Evolutionary conservation across 345 rosid genomes (phyloP), one percentile per base, ranked within the genome.

Genomic region (Physaria fendleri): DNA sequence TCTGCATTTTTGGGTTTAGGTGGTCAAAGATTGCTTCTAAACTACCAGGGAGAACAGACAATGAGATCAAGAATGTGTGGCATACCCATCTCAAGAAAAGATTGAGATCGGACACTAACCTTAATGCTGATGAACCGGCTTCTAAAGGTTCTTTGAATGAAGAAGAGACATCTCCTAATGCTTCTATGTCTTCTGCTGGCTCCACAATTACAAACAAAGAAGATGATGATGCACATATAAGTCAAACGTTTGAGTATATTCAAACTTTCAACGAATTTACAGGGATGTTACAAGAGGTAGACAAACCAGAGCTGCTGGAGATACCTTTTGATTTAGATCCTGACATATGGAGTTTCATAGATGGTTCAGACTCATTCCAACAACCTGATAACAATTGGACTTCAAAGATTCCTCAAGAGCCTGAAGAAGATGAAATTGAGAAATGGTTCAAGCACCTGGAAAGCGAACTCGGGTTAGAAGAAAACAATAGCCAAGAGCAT

Each of bases 301-400:
- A 78, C 73, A 78, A 84, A 51, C 92, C 89, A 13, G 81, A 79
- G 25, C 47, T 60, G 16, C 14, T 54, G 9, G 66, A 64, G 32
- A 78, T 84, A 51, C 83, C 85, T 7, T 77, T 79, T 8, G 86
- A 82, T 59, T 39, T 73, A 2, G 90, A 80, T 68, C 47, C 38
- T 2, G 95, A 90, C 22, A 77, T 85, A 30, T 87, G 97, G 97
- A 64, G 71, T 63, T 78, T 76, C 84, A 22, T 85, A 4, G 84
- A 87, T 50, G 67, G 62, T 66, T 67, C 79, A 56, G 78, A 43
- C 11, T 23, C 72, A 38, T 65, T 62, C 20, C 65, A 72, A 46
- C 78, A 69, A 32, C 32, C 23, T 11, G 74, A 62, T 9, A 75
- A 40, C 4, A 64, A 37, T 71, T 64, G 25, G 22, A 59, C 51